Conservation (phyloP, 2,329 filamentous ascomycete species). For the Plectosphaerella cucumerina region DNA sequence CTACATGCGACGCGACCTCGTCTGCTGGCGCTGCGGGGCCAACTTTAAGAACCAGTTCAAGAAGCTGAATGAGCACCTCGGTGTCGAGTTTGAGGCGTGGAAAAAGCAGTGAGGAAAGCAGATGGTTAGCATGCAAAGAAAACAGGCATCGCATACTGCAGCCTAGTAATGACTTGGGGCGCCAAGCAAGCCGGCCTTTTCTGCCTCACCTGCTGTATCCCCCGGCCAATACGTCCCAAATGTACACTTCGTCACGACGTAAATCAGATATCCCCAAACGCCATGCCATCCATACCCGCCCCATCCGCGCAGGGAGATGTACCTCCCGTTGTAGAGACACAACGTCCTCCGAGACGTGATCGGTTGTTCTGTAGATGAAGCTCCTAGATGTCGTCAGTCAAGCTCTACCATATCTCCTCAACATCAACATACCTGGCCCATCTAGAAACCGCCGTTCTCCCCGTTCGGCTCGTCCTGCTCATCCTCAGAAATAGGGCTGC, state of each 20-base stretch:
- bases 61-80: constrained; percentile 70
- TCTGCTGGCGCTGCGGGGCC: constrained; percentile 79
- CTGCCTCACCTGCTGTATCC: too few species aligned
- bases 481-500: neutral
- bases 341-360: too few species aligned
- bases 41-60: constrained; percentile 73
- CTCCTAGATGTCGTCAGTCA: too few species aligned
- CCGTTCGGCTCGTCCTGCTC: neutral
- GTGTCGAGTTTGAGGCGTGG: constrained; percentile 72
- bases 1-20: constrained; percentile 62
- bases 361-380: too few species aligned
- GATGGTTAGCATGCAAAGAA: neutral
- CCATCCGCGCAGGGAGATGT: too few species aligned
- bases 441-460: too few species aligned
- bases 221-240: neutral
- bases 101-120: constrained; percentile 47
- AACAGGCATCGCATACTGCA: neutral
- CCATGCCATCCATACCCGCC: too few species aligned
- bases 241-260: neutral
- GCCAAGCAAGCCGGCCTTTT: neutral
- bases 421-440: too few species aligned
- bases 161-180: too few species aligned
- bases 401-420: too few species aligned
- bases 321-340: too few species aligned
- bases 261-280: neutral